phyloP scores from a whole-genome alignment of 2,329 filamentous ascomycete species.

The Chrysoporthe cubensis region DNA sequence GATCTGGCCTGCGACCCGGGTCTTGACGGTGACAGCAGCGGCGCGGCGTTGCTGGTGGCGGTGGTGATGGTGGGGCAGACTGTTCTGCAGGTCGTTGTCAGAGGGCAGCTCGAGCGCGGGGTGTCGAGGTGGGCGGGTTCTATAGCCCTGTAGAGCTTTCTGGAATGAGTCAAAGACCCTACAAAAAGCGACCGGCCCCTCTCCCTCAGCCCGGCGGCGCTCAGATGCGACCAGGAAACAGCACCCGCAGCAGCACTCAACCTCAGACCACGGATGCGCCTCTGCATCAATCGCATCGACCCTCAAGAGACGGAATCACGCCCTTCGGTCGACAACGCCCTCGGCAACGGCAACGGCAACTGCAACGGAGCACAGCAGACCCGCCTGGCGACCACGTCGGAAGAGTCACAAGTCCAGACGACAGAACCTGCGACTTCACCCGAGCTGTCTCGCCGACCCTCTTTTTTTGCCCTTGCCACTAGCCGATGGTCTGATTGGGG shows the following conservation, averaged over 20 bases:
- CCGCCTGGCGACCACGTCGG: neutral
- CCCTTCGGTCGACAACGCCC: neutral
- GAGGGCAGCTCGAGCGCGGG: constrained; percentile 14
- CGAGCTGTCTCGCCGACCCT: constrained; percentile 1
- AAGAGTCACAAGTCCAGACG: neutral
- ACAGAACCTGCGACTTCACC: constrained; percentile 9
- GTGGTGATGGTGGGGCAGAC: constrained; percentile 7
- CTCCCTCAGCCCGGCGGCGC: constrained; percentile 2
- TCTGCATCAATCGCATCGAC: constrained; percentile 21
- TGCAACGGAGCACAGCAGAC: neutral
- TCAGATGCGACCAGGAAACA: neutral
- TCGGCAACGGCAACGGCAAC: neutral
- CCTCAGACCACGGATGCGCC: constrained; percentile 9
- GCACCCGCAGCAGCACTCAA: neutral
- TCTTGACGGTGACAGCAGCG: constrained; percentile 7
- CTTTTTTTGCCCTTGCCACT: constrained; percentile 4
- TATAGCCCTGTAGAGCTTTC: constrained; percentile 28
- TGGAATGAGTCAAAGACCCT: constrained; percentile 29
- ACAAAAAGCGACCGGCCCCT: constrained; percentile 25
- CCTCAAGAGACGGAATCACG: neutral
- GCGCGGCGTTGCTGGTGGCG: constrained; percentile 20
- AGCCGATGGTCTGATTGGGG: constrained; percentile 17
- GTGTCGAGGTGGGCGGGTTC: constrained; percentile 18
- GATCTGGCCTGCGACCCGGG: constrained; percentile 5
- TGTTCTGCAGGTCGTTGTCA: constrained; percentile 7